Conservation (phyloP, 176 grass and related monocot species). For the Carex myosuroides region DNA sequence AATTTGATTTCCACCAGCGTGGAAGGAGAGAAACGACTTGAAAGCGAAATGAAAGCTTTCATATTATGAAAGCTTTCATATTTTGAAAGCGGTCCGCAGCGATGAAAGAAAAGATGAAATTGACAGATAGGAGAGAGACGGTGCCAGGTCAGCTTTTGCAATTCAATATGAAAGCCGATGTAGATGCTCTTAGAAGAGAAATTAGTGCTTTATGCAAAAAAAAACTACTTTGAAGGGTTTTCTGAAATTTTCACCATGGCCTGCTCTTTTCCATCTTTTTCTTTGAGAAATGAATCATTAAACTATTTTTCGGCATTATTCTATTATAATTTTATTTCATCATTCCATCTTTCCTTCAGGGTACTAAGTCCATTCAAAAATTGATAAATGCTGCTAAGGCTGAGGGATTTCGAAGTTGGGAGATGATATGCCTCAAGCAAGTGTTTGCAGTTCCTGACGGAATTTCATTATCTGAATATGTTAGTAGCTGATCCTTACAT, state of each 20-base stretch:
- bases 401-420: slow-evolving; percentile 27
- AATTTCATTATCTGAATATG: slow-evolving; percentile 24
- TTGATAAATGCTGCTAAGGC: slow-evolving; percentile 16
- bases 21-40: no score
- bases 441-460: slow-evolving; percentile 25
- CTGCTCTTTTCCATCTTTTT: not conserved
- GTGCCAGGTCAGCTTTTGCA: no score
- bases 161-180: no score
- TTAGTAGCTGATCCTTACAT: slow-evolving; percentile 6
- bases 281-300: not conserved
- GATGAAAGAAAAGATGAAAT: no score
- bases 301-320: not conserved
- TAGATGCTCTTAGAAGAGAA: no score
- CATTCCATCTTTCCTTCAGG: slow-evolving; percentile 1
- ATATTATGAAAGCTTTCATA: no score
- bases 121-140: no score
- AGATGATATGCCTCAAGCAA: slow-evolving; percentile 21
- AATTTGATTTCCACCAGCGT: no score
- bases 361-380: slow-evolving; percentile 18
- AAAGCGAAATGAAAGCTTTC: no score
- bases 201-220: no score
- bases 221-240: not conserved
- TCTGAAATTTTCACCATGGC: not conserved
- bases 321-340: not conserved
- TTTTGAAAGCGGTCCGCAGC: no score